A percentile compares a stretch with the other conserved stretches of the same genome.
Conservation (phyloP, 129 eudicot genomes). For the Lactuca sativa region DNA sequence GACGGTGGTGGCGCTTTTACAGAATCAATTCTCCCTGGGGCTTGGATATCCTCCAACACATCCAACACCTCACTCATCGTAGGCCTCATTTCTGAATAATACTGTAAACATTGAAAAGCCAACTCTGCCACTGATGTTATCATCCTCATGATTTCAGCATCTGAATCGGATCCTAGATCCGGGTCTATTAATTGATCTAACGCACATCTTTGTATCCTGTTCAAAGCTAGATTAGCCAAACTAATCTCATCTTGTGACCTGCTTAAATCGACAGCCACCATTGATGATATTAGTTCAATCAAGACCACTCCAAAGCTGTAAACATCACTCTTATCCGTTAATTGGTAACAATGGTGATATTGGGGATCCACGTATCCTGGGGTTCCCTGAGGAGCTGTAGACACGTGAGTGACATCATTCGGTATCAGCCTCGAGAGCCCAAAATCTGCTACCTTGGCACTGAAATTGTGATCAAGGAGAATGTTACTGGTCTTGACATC, state of each 20-base stretch:
- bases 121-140: conserved; percentile 69
- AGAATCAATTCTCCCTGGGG: conserved; percentile 13
- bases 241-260: conserved; percentile 66
- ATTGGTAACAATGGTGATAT: no score
- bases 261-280: conserved; percentile 74
- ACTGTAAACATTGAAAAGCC: conserved; percentile 27
- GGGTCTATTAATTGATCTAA: conserved; percentile 58
- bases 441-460: conserved; percentile 59
- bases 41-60: conserved; percentile 43
- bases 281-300: conserved; percentile 74
- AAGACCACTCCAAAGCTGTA: conserved; percentile 88
- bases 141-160: conserved; percentile 52
- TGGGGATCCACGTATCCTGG: no score
- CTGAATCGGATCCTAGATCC: conserved; percentile 42
- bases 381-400: conserved; percentile 68
- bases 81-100: conserved; percentile 21
- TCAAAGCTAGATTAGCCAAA: conserved; percentile 67
- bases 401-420: conserved; percentile 61
- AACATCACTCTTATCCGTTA: conserved; percentile 74
- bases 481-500: conserved; percentile 48
- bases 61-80: conserved; percentile 66
- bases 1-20: conserved; percentile 41
- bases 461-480: not conserved
- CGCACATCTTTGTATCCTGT: conserved; percentile 55
- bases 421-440: conserved; percentile 62